Conservation (phyloP, 352 stramenopile genomes). For the Phytophthora sojae region DNA sequence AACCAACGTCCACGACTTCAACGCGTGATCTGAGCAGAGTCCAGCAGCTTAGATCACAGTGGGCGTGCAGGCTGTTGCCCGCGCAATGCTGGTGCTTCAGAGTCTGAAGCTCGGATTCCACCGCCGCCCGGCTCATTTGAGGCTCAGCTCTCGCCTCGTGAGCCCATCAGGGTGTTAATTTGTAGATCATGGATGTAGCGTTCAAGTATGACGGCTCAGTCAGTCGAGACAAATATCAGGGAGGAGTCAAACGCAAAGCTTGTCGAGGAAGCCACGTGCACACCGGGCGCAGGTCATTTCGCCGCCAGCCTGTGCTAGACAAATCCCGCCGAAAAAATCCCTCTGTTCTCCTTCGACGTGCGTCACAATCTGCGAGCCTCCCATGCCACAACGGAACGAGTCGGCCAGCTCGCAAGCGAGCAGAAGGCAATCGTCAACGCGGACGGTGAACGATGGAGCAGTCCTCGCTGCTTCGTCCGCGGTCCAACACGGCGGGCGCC, state of each 20-base stretch:
- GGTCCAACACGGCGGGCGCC: conserved; percentile 12
- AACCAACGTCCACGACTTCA: background rate
- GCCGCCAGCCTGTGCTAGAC: background rate
- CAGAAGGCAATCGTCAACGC: conserved; percentile 16
- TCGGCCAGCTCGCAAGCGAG: background rate
- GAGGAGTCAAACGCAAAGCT: background rate
- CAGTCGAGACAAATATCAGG: background rate
- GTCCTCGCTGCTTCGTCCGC: conserved; percentile 25
- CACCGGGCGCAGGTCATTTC: background rate
- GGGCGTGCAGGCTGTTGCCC: no score
- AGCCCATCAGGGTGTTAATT: no score
- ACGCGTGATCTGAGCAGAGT: no score
- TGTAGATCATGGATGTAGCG: no score
- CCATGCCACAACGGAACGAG: conserved; percentile 21
- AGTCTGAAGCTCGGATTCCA: no score
- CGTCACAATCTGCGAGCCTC: conserved; percentile 13
- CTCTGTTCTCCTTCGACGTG: conserved; percentile 12
- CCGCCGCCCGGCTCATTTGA: no score
- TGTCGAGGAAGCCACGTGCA: no score
- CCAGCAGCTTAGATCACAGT: no score
- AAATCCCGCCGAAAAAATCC: conserved; percentile 32
- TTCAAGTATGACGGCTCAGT: no score
- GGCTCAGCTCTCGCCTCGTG: no score
- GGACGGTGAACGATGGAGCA: conserved; percentile 23
- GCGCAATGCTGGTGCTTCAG: no score